Base-by-base conservation (phyloP, 2,329 filamentous ascomycete genomes). In the Emmonsiellopsis sp. region DNA sequence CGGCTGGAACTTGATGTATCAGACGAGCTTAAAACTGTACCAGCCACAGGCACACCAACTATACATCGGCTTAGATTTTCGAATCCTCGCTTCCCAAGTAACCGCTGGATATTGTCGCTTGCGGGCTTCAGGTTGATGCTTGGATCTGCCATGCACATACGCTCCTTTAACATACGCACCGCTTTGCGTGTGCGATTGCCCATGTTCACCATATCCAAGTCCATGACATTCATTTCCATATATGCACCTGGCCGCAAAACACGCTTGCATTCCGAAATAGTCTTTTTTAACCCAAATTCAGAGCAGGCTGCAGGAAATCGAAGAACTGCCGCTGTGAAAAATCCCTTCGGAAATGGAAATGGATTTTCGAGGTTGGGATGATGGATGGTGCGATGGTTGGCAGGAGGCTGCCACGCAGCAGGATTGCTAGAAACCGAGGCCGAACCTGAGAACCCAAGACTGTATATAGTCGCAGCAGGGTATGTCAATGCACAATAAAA, bases 181-280 rank as follows among this genome's bases (percentile, higher is more conserved):
- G 73, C 73, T 60, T 69, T 72, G 37, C 74, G 67, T 13, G 74
- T 73, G 44, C 68, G 69, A 9, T 67, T 70, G 2, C 75, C 75
- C 73, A 77, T 76, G 54, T 76, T 76, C 42, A 76, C 67, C 66
- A 77, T 73, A 54, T 77, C 75, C n/a, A 75, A 63, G 54, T 77
- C 75, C 8, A 77, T 62, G 5, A 77, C 61, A 53, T 70, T 75
- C 66, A 77, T 70, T 58, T 77, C 75, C 7, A 77, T 58, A 57
- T 76, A 76, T 1, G 74, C 75, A 7, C 75, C 75, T 0, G 73
- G 68, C n/a, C 72, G 69, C 9, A 77, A 67, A 5, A 77, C 74
- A 16, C 75, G 70, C 57, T 73, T 74, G 58, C 73, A 76, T 62
- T 77, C 75, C 6, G 72, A 69, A n/a, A 76, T 62, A 2, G 73